Percentiles rank a stretch among this genome's conserved stretches.
Evolutionary conservation across 2,329 filamentous ascomycete species (phyloP).

Genomic region (Pezicula rhizophila): DNA sequence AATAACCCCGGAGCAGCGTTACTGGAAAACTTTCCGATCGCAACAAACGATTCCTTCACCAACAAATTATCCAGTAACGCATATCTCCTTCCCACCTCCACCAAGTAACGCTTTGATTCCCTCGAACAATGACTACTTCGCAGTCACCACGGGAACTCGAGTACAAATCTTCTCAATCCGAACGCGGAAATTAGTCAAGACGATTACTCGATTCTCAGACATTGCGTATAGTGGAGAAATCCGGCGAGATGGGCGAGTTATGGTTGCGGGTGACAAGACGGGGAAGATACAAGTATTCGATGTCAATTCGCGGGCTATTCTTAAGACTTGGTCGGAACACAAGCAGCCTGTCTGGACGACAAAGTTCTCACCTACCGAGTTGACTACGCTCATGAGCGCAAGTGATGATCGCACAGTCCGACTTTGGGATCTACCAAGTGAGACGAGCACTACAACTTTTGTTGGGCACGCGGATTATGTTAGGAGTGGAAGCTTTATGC

Average conservation of each 20-base stretch:
- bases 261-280: constrained; percentile 86
- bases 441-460: constrained; percentile 70
- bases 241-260: constrained; percentile 77
- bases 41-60: constrained; percentile 86
- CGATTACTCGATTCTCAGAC: constrained; percentile 88
- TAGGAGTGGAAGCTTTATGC: constrained; percentile 79
- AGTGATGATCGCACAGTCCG: constrained; percentile 91
- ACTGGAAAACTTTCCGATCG: constrained; percentile 94
- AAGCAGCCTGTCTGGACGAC: constrained; percentile 92
- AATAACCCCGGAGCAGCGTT: constrained; percentile 84
- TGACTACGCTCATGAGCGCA: constrained; percentile 81
- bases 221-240: constrained; percentile 86
- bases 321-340: constrained; percentile 93
- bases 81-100: constrained; percentile 68
- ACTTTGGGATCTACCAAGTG: constrained; percentile 86
- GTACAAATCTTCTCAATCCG: constrained; percentile 91
- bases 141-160: constrained; percentile 87
- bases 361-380: constrained; percentile 82
- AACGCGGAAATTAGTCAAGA: constrained; percentile 87
- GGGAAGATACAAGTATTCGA: constrained; percentile 96
- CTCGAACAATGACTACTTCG: constrained; percentile 67
- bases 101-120: constrained; percentile 32
- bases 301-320: constrained; percentile 77
- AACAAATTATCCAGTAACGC: constrained; percentile 81
- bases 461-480: constrained; percentile 90